phyloP scores from a whole-genome alignment of 2,329 filamentous ascomycete genomes.

The Paracamarosporium sp. region DNA sequence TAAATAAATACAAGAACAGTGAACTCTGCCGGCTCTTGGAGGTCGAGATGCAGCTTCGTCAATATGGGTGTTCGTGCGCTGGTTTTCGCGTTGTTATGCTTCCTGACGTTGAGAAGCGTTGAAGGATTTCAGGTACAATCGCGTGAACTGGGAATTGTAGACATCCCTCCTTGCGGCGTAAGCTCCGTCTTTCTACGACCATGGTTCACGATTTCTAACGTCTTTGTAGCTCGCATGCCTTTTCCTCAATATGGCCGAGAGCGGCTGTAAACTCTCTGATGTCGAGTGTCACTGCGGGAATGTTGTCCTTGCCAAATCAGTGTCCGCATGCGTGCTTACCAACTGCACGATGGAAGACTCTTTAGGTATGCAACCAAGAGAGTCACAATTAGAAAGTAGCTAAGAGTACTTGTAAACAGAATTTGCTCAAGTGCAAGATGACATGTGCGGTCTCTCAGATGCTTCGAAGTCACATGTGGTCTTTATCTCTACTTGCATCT shows the following conservation, averaged over 20 bases:
- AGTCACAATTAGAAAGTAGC: neutral
- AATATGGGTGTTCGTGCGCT: neutral
- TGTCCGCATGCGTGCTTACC: constrained; percentile 29
- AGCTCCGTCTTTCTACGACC: neutral
- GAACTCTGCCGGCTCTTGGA: neutral
- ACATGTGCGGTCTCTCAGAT: constrained; percentile 26
- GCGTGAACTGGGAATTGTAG: neutral
- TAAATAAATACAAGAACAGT: neutral
- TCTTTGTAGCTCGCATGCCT: neutral
- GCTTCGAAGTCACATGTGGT: constrained; percentile 21
- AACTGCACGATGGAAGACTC: constrained; percentile 37
- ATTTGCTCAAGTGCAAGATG: constrained; percentile 20
- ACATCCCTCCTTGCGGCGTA: constrained; percentile 10
- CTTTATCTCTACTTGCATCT: constrained; percentile 20
- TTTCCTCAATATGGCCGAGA: constrained; percentile 11
- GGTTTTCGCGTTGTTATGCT: neutral
- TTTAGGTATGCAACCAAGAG: constrained; percentile 13
- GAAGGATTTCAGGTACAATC: neutral
- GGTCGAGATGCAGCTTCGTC: neutral
- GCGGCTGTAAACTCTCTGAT: constrained; percentile 22
- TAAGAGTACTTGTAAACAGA: neutral
- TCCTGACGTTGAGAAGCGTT: neutral
- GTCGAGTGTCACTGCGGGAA: constrained; percentile 23
- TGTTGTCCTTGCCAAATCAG: constrained; percentile 9
- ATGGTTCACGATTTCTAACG: neutral